Conservation (phyloP, 768 basidiomycete genomes). For the Suillus paluster region DNA sequence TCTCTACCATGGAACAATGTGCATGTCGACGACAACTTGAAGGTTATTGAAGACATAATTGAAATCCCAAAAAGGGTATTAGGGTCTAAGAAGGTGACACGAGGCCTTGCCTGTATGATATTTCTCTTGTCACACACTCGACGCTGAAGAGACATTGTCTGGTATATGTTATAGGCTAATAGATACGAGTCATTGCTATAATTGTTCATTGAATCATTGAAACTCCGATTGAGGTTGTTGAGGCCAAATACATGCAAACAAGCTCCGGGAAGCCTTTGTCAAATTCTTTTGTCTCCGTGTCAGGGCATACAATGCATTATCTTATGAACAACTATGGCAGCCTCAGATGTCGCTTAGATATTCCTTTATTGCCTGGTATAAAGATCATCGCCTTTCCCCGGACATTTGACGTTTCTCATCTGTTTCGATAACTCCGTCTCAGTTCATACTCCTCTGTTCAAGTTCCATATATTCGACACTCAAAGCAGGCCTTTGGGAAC, state of each 20-base stretch:
- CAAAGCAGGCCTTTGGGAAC: constrained; percentile 28
- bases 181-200: constrained; percentile 2
- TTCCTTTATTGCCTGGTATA: constrained; percentile 17
- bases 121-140: background rate
- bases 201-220: constrained; percentile 4
- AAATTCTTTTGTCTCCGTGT: constrained; percentile 12
- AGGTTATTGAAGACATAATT: background rate
- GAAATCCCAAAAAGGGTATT: constrained; percentile 4
- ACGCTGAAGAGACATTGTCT: background rate
- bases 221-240: constrained; percentile 11
- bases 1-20: constrained; percentile 27
- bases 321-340: constrained; percentile 11
- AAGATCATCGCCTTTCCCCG: constrained; percentile 10
- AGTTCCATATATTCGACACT: constrained; percentile 13
- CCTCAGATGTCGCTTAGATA: constrained; percentile 15
- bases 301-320: constrained; percentile 18
- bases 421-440: constrained; percentile 11
- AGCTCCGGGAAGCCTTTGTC: background rate
- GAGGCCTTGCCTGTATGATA: no score
- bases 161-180: background rate
- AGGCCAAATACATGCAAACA: constrained; percentile 15
- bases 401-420: constrained; percentile 10
- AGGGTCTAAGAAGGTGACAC: no score
- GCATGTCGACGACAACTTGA: background rate
- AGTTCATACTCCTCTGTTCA: constrained; percentile 10